Base-by-base conservation (phyloP, 2,329 filamentous ascomycete genomes). In the Dryadomyces quercivorus region DNA sequence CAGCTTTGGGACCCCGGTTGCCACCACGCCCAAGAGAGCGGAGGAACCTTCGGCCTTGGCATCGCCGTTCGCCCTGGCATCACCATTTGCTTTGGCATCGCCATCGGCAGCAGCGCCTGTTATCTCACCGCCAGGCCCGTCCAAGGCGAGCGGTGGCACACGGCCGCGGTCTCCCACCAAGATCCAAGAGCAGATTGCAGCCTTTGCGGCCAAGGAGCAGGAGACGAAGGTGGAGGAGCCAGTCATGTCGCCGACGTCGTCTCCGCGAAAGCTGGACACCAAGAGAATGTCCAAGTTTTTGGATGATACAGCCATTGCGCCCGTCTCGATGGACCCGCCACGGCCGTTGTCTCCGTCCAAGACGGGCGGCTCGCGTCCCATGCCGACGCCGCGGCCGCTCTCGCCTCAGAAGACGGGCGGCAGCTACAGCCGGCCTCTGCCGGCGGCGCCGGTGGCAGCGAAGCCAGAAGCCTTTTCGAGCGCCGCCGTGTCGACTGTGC, bases 211-310 rank as follows among this genome's bases (percentile, higher is more conserved):
- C 0, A 55, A 59, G 54, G 55, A 45, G 26, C 61, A 63, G 34
- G 62, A 62, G n/a, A 50, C 66, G 47, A 67, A 67, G 31, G 66
- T 67, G 22, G 58, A 67, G 20, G 68, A 68, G 31, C 22, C 47
- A 0, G 2, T 44, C 1, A 60, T 57, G 15, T 69, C 73, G 1
- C 72, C 74, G 56, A 70, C 77, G 4, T 64, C 72, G 3, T 81
- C 80, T 16, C 80, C 82, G 1, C 74, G 71, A 56, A 81, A 83
- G 61, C 67, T 83, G 20, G 74, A 82, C 60, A 65, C 75, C 64
- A 83, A 78, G 64, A 72, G 79, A 53, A 75, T 82, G 66, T 83
- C 80, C 2, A 72, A 67, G 54, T 84, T 84, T 59, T 59, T 81
- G 15, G 76, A 77, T 55, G 73, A 76, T 45, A 61, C 68, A n/a